Conservation (phyloP, 768 basidiomycete species). For the Macrolepiota fuliginosa region DNA sequence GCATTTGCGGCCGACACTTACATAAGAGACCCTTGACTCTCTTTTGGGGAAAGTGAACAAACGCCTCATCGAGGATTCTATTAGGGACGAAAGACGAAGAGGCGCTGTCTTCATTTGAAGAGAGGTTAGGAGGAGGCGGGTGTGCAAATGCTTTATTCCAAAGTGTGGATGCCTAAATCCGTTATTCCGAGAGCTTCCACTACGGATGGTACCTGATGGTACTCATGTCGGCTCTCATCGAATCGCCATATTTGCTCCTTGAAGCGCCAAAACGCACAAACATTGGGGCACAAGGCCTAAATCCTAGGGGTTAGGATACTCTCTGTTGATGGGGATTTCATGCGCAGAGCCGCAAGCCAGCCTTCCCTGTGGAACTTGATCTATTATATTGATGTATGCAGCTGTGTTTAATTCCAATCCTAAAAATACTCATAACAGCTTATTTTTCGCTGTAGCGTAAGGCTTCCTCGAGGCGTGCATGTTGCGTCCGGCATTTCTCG, state of each 20-base stretch:
- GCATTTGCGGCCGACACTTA: not conserved
- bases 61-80: not conserved
- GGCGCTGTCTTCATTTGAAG: not conserved
- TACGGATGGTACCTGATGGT: not conserved
- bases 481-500: not conserved
- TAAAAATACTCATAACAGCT: not conserved
- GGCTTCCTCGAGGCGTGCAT: not conserved
- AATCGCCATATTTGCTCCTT: too few species aligned
- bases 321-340: slow-evolving; percentile 2
- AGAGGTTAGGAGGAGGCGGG: not conserved
- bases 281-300: not conserved
- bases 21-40: not conserved
- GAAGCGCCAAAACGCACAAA: not conserved
- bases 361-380: not conserved
- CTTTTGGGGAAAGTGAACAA: not conserved
- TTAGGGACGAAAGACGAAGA: not conserved
- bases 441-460: not conserved
- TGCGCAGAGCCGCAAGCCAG: not conserved
- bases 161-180: not conserved
- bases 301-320: not conserved
- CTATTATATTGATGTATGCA: not conserved
- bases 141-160: not conserved
- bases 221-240: too few species aligned
- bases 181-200: not conserved
- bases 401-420: not conserved